Evolutionary conservation across 176 grass and related monocot genomes (phyloP).

Genomic region (Oropetium thomaeum): DNA sequence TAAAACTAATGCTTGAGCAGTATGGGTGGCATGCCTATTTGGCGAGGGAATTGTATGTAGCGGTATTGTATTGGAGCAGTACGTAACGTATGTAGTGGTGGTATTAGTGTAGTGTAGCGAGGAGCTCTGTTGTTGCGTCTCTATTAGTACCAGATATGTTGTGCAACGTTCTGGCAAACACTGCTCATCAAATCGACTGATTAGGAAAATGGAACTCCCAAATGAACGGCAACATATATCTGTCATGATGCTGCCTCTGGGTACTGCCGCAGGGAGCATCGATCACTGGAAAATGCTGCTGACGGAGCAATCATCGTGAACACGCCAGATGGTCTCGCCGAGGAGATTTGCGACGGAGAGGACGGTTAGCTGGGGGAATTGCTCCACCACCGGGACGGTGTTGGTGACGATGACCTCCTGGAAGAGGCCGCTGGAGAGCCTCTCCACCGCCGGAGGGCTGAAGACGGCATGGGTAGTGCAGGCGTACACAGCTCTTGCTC

Average conservation of each 20-base stretch:
- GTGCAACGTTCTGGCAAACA: too few relatives aligned
- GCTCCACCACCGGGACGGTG: slow-evolving; percentile 49
- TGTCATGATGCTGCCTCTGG: too few relatives aligned
- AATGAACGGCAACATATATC: background rate
- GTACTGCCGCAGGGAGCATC: too few relatives aligned
- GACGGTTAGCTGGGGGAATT: slow-evolving; percentile 69
- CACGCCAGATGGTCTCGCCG: slow-evolving; percentile 78
- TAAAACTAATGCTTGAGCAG: slow-evolving; percentile 1
- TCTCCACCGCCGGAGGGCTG: slow-evolving; percentile 65
- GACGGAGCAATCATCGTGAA: slow-evolving; percentile 76
- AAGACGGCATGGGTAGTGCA: slow-evolving; percentile 87
- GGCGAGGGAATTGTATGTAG: background rate
- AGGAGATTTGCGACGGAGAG: slow-evolving; percentile 79
- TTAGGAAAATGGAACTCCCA: background rate
- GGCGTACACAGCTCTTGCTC: slow-evolving; percentile 70
- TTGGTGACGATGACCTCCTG: slow-evolving; percentile 93
- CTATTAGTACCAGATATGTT: background rate
- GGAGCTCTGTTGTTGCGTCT: background rate
- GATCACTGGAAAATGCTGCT: slow-evolving; percentile 77
- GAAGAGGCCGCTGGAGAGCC: slow-evolving; percentile 78
- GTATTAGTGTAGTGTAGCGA: background rate
- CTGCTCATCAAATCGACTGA: background rate
- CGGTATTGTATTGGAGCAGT: too few relatives aligned
- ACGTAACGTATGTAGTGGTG: background rate
- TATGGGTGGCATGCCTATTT: background rate